phyloP scores from a whole-genome alignment of 108 stramenopile species.

The Skeletonema menzelii region DNA sequence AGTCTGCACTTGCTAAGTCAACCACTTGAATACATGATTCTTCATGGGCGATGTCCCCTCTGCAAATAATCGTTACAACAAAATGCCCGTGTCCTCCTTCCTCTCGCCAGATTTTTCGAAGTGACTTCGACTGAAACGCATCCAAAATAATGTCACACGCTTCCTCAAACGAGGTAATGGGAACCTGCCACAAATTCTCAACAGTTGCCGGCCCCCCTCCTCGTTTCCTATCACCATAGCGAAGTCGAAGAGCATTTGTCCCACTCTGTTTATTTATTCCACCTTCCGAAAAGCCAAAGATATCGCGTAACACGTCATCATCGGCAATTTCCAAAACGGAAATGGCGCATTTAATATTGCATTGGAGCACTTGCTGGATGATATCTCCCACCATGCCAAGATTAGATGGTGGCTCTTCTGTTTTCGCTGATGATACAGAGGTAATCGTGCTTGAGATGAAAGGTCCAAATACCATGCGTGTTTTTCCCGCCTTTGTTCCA shows the following conservation, averaged over 20 bases:
- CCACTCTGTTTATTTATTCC: slow-evolving; percentile 24
- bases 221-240: slow-evolving; percentile 31
- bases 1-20: slow-evolving; percentile 51
- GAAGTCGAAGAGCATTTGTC: slow-evolving; percentile 17
- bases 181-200: slow-evolving; percentile 51
- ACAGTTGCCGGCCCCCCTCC: slow-evolving; percentile 42
- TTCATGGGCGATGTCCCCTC: not conserved
- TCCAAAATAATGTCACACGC: not conserved
- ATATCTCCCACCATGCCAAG: slow-evolving; percentile 24
- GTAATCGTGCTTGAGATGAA: slow-evolving; percentile 10
- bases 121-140: slow-evolving; percentile 25
- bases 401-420: not conserved
- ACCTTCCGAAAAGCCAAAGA: slow-evolving; percentile 24
- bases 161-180: slow-evolving; percentile 45
- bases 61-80: slow-evolving; percentile 38
- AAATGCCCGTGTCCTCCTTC: slow-evolving; percentile 61
- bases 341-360: slow-evolving; percentile 4
- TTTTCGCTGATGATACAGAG: not conserved
- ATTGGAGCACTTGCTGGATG: not conserved
- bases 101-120: slow-evolving; percentile 25
- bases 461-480: slow-evolving; percentile 26
- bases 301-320: slow-evolving; percentile 54
- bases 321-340: slow-evolving; percentile 58
- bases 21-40: slow-evolving; percentile 41
- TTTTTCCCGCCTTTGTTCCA: slow-evolving; percentile 30